Conservation (phyloP, 176 grass and related monocot genomes). For the Tillandsia leiboldiana region DNA sequence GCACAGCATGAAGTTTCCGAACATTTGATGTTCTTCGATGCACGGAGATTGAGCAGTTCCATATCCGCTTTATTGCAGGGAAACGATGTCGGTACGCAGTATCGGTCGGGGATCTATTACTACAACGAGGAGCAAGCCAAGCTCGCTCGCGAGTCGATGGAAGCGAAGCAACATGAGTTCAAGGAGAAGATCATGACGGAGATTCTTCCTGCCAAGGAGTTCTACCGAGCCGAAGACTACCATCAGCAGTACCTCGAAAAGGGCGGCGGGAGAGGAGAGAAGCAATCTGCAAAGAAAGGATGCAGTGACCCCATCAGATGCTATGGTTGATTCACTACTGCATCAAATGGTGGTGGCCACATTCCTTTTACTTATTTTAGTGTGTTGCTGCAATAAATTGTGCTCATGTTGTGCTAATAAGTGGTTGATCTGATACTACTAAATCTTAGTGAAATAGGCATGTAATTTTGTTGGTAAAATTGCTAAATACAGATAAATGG, state of each 20-base stretch:
- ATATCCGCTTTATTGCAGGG: conserved; percentile 28
- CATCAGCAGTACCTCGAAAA: conserved; percentile 93
- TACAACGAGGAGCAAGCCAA: conserved; percentile 68
- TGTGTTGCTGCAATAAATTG: too few relatives aligned
- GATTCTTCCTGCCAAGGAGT: conserved; percentile 60
- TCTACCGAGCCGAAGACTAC: conserved; percentile 74
- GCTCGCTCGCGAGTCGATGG: conserved; percentile 41
- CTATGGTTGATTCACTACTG: conserved; percentile 43
- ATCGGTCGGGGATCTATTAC: conserved; percentile 95
- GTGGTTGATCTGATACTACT: too few relatives aligned
- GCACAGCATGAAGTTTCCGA: not conserved
- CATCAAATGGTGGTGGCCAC: not conserved
- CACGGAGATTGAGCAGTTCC: not conserved
- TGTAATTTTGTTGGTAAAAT: too few relatives aligned
- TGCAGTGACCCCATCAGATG: conserved; percentile 87
- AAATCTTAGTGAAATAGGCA: too few relatives aligned
- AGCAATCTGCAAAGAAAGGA: conserved; percentile 58
- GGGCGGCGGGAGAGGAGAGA: conserved; percentile 23
- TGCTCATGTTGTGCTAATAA: too few relatives aligned
- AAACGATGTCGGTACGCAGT: conserved; percentile 83
- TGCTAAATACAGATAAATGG: too few relatives aligned
- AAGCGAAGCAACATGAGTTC: conserved; percentile 46
- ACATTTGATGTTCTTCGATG: conserved; percentile 17
- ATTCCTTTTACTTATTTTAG: too few relatives aligned
- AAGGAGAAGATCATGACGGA: conserved; percentile 63